A percentile compares a stretch with the other conserved stretches of the same genome.
These are phyloP conservation scores for Meyerozyma smithsonii DNA, from an alignment of 1,139 yeast species.

Conservation along the genomic window DNA sequence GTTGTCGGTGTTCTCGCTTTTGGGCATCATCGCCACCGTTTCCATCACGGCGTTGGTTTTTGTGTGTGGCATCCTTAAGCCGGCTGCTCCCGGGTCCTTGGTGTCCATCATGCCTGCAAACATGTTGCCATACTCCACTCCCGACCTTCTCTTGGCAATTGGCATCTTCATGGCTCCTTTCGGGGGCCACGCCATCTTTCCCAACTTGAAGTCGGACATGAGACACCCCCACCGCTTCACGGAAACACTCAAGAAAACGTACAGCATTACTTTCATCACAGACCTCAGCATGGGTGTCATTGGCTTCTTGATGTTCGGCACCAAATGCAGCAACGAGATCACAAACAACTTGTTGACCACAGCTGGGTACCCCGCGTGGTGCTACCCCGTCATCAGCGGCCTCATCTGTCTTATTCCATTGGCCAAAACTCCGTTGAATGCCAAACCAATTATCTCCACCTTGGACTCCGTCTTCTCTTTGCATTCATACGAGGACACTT, in stretches of 20 bases:
- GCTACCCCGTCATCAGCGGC: conserved; percentile 59
- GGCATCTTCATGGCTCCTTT: conserved; percentile 61
- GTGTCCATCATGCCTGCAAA: conserved; percentile 41
- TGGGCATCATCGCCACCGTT: conserved; percentile 43
- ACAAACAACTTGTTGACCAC: conserved; percentile 71
- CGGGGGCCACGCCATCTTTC: conserved; percentile 61
- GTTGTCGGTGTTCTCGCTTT: conserved; percentile 39
- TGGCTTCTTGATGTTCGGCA: conserved; percentile 89
- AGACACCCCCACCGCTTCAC: conserved; percentile 48
- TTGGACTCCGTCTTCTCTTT: conserved; percentile 28
- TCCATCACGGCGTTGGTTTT: conserved; percentile 39
- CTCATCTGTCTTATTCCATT: conserved; percentile 79
- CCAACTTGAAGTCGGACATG: conserved; percentile 55
- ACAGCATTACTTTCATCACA: conserved; percentile 59
- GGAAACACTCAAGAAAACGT: conserved; percentile 30
- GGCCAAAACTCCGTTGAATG: conserved; percentile 83
- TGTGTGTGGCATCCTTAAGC: conserved; percentile 36
- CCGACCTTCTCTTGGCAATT: conserved; percentile 44
- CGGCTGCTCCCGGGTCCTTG: conserved; percentile 40
- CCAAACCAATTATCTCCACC: conserved; percentile 80
- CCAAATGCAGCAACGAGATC: conserved; percentile 68
- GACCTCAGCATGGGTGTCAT: conserved; percentile 74
- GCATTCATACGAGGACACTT: conserved; percentile 5
- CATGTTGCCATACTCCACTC: conserved; percentile 38
- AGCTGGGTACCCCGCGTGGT: conserved; percentile 67